Evolutionary conservation across 768 basidiomycete species (phyloP).

Genomic region (Lactarius sp.): DNA sequence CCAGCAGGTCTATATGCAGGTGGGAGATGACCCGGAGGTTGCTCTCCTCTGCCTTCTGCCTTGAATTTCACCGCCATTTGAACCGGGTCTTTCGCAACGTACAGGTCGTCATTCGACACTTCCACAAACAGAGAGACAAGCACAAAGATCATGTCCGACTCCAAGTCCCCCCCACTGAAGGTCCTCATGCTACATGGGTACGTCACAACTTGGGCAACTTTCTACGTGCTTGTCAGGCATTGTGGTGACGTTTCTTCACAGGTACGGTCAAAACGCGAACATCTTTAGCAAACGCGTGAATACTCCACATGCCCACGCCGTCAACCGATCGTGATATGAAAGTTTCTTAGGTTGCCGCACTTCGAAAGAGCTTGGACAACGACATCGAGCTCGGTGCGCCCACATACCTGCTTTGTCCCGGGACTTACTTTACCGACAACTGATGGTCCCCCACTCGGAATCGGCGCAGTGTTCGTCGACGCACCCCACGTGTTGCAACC

Average conservation of each 20-base stretch:
- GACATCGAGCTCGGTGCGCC: constrained; percentile 55
- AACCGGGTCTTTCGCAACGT: not conserved
- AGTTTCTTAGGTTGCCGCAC: constrained; percentile 53
- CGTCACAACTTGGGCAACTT: not conserved
- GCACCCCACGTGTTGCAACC: constrained; percentile 65
- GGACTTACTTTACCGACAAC: not conserved
- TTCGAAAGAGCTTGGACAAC: constrained; percentile 60
- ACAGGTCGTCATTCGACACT: not conserved
- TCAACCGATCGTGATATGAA: not conserved
- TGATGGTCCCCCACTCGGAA: not conserved
- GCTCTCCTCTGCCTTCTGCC: too few relatives aligned
- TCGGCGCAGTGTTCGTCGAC: constrained; percentile 60
- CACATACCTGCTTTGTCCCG: not conserved
- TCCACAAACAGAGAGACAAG: not conserved
- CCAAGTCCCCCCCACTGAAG: not conserved
- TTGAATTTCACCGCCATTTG: too few relatives aligned
- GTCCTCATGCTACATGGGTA: constrained; percentile 22
- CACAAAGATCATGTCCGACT: constrained; percentile 7
- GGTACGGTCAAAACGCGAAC: constrained; percentile 61
- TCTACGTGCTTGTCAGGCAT: not conserved
- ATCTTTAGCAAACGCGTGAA: constrained; percentile 68
- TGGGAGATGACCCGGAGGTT: too few relatives aligned
- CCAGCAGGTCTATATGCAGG: too few relatives aligned
- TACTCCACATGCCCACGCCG: not conserved
- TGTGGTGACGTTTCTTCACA: constrained; percentile 27